Conservation (phyloP, 2,329 filamentous ascomycete genomes). For the Fusarium udum region DNA sequence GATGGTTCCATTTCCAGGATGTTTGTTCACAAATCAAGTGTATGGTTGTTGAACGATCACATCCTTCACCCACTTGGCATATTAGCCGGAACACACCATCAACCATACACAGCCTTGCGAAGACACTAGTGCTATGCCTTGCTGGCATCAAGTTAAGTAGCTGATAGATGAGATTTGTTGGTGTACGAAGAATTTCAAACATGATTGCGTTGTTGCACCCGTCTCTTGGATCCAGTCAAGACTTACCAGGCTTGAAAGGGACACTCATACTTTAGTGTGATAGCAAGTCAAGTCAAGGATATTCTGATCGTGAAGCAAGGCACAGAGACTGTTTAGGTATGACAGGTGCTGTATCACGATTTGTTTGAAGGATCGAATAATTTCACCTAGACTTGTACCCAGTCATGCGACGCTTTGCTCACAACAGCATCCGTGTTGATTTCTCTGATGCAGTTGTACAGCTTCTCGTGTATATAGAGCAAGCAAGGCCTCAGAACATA, state of each 20-base stretch:
- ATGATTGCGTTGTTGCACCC: neutral
- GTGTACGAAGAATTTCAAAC: slow-evolving; percentile 2
- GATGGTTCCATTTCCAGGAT: neutral
- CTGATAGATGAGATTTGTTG: neutral
- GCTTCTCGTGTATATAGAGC: neutral
- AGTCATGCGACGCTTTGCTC: neutral
- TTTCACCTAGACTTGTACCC: neutral
- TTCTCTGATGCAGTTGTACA: neutral
- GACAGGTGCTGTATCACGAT: neutral
- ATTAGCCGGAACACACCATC: slow-evolving; percentile 16
- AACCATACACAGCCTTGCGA: neutral
- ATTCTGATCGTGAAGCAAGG: neutral
- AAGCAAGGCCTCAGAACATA: neutral
- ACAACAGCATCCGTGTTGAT: neutral
- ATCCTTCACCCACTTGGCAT: neutral
- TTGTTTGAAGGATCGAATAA: neutral
- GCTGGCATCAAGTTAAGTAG: neutral
- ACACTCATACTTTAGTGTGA: neutral
- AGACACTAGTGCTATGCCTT: neutral
- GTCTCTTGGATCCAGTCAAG: neutral
- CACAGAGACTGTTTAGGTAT: neutral
- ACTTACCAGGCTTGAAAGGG: neutral
- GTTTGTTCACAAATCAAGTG: neutral
- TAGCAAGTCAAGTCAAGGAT: neutral
- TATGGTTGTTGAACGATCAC: neutral